Percentiles rank a stretch among this genome's conserved stretches.
phyloP scores from a whole-genome alignment of 345 rosid species.

The Nephelium lappaceum region DNA sequence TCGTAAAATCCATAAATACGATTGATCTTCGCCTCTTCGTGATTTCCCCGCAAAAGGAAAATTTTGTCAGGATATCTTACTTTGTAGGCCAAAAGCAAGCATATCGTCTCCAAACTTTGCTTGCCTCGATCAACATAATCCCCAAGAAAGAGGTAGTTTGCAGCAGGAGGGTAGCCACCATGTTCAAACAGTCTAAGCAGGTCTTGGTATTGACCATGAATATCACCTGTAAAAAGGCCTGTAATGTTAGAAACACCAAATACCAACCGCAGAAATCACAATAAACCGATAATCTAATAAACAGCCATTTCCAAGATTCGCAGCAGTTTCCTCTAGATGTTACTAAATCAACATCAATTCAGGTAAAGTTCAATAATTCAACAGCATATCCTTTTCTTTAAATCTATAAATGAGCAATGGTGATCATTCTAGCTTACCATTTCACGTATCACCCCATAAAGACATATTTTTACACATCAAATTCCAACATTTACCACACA shows the following conservation, averaged over 20 bases:
- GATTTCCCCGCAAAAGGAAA: constrained; percentile 90
- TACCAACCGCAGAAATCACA: neutral
- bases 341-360: neutral
- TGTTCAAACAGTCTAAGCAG: constrained; percentile 82
- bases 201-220: constrained; percentile 96
- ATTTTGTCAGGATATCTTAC: constrained; percentile 77
- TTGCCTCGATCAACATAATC: constrained; percentile 98
- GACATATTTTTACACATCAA: too few relatives aligned
- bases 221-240: constrained; percentile 64
- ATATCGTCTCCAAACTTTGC: constrained; percentile 96
- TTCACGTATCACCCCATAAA: neutral
- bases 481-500: neutral
- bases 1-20: constrained; percentile 95
- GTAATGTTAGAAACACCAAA: constrained; percentile 19
- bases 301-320: neutral
- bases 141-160: constrained; percentile 90
- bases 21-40: constrained; percentile 97
- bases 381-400: neutral
- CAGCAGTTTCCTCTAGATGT: neutral
- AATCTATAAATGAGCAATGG: neutral
- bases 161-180: constrained; percentile 91
- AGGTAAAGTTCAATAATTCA: neutral
- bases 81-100: constrained; percentile 94
- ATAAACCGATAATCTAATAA: neutral
- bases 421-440: neutral